Conservation (phyloP, 2,329 filamentous ascomycete species). For the Hirsutella rhossiliensis region DNA sequence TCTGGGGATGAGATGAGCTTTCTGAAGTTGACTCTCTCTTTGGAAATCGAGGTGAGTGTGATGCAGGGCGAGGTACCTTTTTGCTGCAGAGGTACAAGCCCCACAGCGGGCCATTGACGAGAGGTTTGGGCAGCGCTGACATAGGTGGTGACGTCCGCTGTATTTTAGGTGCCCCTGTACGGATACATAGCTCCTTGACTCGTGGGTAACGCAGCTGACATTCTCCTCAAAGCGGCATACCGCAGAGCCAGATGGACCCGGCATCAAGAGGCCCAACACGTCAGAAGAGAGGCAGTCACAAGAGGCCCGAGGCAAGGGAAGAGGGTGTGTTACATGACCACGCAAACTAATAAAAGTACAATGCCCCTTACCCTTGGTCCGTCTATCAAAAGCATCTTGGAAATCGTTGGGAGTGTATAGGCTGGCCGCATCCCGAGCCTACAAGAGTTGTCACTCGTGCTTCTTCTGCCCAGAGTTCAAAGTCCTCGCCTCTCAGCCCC, state of each 20-base stretch:
- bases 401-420: conserved; percentile 8
- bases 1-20: not conserved
- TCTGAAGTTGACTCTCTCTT: not conserved
- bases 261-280: too few species aligned
- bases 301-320: conserved; percentile 11
- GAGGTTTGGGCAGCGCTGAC: too few species aligned
- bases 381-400: conserved; percentile 20
- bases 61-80: too few species aligned
- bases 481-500: conserved; percentile 1
- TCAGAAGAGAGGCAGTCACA: not conserved
- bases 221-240: too few species aligned
- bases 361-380: conserved; percentile 19
- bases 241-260: too few species aligned
- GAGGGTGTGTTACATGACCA: conserved; percentile 22
- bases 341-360: conserved; percentile 28
- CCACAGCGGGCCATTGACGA: too few species aligned
- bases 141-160: too few species aligned
- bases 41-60: not conserved
- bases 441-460: conserved; percentile 7
- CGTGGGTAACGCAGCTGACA: too few species aligned
- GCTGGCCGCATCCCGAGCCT: conserved; percentile 5
- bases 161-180: too few species aligned
- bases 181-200: too few species aligned
- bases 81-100: too few species aligned
- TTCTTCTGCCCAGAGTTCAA: conserved; percentile 2